Evolutionary conservation across 768 basidiomycete species (phyloP), one percentile per base, ranked within the genome.

Genomic region (Psilocybe cyanescens): DNA sequence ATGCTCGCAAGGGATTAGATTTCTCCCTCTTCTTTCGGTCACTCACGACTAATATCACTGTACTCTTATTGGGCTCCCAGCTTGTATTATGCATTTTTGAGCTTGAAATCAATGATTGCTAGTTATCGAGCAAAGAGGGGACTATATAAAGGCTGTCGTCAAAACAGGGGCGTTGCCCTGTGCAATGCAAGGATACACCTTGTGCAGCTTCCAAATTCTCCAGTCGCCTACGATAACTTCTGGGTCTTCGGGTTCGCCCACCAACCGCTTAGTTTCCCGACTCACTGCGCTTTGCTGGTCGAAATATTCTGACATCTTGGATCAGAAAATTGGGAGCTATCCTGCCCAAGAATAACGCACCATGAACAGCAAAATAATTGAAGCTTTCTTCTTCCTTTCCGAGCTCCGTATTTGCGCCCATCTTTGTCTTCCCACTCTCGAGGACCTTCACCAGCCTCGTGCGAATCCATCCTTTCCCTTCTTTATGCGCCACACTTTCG

Each of bases 171-270:
- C 33, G 33, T 53, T 53, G 7, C 33, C 75, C 64, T 83, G 81
- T 12, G 80, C 76, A 44, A 83, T 64, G 47, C 77, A 75, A 28
- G 81, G 80, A 69, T 81, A 85, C 3, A 81, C 78, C 16, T 78
- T 77, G 67, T 83, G 81, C 54, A 85, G 55, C 8, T 73, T 68
- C 83, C 83, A 85, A 33, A 58, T 64, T 39, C 80, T 73, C 46
- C 66, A 61, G 41, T 72, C 68, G 55, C 33, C 63, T 28, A 57
- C 56, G 24, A 44, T 66, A 55, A 44, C 70, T 28, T 35, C 8
- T 41, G 17, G n/a, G 12, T 33, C 12, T 7, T 11, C 59, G 14
- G 29, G 14, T 29, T 6, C 44, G 24, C 41, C 12, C 19, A 45
- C 53, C 11, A 37, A 6, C 12, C 8, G 31, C 14, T 48, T 39